These are phyloP conservation scores for Circinella umbellata DNA, from an alignment of 371 early-diverging fungal genomes.

Conservation along the genomic window DNA sequence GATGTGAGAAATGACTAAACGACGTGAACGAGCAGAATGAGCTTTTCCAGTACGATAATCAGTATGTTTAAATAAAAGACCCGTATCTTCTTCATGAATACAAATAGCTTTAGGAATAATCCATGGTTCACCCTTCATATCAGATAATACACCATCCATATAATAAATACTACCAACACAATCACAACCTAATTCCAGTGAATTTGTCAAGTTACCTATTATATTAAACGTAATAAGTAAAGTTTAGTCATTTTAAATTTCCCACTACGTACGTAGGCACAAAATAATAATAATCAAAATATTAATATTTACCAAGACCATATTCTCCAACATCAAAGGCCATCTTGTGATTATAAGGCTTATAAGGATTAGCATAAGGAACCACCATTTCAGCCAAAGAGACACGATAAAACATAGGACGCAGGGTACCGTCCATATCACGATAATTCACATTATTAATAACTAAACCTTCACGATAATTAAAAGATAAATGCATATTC, in stretches of 20 bases:
- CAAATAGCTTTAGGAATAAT: constrained; percentile 53
- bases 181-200: constrained; percentile 51
- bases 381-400: constrained; percentile 56
- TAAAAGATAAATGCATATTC: constrained; percentile 50
- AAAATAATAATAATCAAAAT: too few species aligned
- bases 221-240: too few species aligned
- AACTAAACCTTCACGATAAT: constrained; percentile 56
- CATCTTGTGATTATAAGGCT: constrained; percentile 47
- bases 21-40: constrained; percentile 47
- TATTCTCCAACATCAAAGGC: constrained; percentile 61
- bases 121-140: constrained; percentile 44
- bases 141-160: constrained; percentile 45
- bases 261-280: too few species aligned
- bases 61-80: constrained; percentile 56
- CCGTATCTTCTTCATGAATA: constrained; percentile 57
- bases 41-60: constrained; percentile 48
- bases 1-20: constrained; percentile 54
- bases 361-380: constrained; percentile 53
- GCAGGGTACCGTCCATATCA: constrained; percentile 40
- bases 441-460: constrained; percentile 47
- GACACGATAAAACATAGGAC: constrained; percentile 47
- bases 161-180: constrained; percentile 55
- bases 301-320: constrained; percentile 27
- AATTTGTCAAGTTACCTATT: constrained; percentile 48
- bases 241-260: too few species aligned